These are phyloP conservation scores for Entophlyctis luteolus DNA, from an alignment of 192 early-diverging fungal genomes.

Conservation along the genomic window DNA sequence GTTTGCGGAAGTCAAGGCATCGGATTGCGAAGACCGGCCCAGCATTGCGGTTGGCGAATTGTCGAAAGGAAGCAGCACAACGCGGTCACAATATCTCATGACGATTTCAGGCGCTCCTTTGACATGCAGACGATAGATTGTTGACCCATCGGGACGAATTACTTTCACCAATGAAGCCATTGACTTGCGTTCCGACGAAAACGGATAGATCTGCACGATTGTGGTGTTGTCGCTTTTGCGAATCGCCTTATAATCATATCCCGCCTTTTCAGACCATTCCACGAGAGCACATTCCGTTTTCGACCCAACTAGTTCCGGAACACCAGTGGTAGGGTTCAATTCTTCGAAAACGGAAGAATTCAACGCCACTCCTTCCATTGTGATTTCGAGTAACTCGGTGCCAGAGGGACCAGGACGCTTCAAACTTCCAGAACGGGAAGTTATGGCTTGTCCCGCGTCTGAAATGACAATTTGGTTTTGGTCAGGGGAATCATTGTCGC, in stretches of 20 bases:
- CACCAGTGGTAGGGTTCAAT: constrained; percentile 13
- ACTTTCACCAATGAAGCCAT: constrained; percentile 78
- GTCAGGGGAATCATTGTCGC: background rate
- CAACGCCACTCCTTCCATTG: constrained; percentile 27
- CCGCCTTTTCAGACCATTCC: constrained; percentile 65
- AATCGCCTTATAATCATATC: constrained; percentile 55
- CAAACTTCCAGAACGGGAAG: background rate
- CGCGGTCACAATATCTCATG: constrained; percentile 21
- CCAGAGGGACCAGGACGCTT: background rate
- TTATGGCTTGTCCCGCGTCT: background rate
- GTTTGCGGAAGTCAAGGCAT: background rate
- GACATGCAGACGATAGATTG: constrained; percentile 70
- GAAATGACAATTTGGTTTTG: background rate
- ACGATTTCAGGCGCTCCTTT: constrained; percentile 74
- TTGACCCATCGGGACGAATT: background rate
- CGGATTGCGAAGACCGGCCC: constrained; percentile 22
- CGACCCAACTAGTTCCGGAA: constrained; percentile 64
- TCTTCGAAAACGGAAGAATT: constrained; percentile 38
- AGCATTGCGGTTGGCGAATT: constrained; percentile 54
- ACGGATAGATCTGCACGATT: constrained; percentile 78
- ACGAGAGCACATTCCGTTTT: constrained; percentile 94
- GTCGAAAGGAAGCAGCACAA: constrained; percentile 21
- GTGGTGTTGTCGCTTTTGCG: constrained; percentile 52
- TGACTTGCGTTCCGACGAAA: constrained; percentile 86
- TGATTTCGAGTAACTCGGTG: background rate